A percentile compares a stretch with the other conserved stretches of the same genome.
These are phyloP conservation scores for Aspergillus ustus DNA, from an alignment of 2,329 filamentous ascomycete species.

Conservation along the genomic window DNA sequence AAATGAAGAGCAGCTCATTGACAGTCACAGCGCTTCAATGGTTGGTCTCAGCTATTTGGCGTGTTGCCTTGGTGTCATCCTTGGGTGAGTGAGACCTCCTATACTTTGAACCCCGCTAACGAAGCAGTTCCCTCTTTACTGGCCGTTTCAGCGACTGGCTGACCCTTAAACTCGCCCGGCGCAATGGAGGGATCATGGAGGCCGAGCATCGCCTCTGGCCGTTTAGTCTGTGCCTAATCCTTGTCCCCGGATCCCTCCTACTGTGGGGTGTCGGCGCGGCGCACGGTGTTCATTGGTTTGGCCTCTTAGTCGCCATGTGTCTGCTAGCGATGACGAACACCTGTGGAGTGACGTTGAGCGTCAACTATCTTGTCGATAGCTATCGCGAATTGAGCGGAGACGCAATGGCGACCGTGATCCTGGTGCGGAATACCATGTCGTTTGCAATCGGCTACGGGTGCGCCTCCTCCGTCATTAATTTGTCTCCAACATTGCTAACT, in stretches of 20 bases:
- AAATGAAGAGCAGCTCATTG: conserved; percentile 12
- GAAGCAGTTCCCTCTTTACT: conserved; percentile 41
- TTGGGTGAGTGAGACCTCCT: conserved; percentile 30
- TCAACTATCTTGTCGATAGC: conserved; percentile 48
- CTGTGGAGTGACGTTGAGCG: conserved; percentile 42
- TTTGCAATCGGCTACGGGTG: conserved; percentile 52
- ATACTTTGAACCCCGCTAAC: background rate
- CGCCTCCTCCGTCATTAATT: conserved; percentile 9
- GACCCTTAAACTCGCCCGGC: conserved; percentile 43
- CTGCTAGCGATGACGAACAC: conserved; percentile 46
- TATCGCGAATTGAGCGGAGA: conserved; percentile 47
- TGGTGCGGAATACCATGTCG: conserved; percentile 54
- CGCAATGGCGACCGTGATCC: conserved; percentile 49
- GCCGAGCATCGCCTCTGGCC: conserved; percentile 49
- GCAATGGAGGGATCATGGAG: conserved; percentile 48
- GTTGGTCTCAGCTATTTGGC: conserved; percentile 45
- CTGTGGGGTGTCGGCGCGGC: conserved; percentile 50
- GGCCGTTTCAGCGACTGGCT: conserved; percentile 47
- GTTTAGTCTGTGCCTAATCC: conserved; percentile 39
- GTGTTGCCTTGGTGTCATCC: conserved; percentile 39
- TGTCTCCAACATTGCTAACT: background rate
- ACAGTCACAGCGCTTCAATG: conserved; percentile 39
- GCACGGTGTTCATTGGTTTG: conserved; percentile 48
- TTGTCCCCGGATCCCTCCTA: conserved; percentile 40
- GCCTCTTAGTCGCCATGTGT: conserved; percentile 49